These are phyloP conservation scores for Funneliformis caledonium DNA, from an alignment of 371 early-diverging fungal species.

Conservation along the genomic window DNA sequence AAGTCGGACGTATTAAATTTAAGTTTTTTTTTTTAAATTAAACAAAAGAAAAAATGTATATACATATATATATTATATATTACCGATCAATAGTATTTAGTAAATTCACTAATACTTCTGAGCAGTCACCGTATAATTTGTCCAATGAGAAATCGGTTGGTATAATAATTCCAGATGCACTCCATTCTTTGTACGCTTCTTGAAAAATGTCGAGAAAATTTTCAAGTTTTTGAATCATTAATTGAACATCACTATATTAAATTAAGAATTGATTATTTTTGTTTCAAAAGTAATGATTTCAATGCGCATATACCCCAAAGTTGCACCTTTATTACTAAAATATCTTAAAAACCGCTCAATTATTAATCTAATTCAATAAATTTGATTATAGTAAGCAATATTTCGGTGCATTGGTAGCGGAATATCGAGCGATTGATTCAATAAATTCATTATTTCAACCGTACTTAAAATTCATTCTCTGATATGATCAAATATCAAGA, in stretches of 20 bases:
- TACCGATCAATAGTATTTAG: slow-evolving; percentile 39
- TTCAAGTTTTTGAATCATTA: slow-evolving; percentile 44
- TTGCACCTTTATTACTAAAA: neutral
- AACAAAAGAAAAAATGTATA: neutral
- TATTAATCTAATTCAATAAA: slow-evolving; percentile 7
- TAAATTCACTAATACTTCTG: slow-evolving; percentile 45
- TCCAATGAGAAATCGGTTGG: slow-evolving; percentile 45
- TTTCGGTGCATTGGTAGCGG: neutral
- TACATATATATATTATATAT: neutral
- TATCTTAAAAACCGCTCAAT: slow-evolving; percentile 19
- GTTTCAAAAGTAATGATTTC: neutral
- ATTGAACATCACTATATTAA: slow-evolving; percentile 42
- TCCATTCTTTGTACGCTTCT: slow-evolving; percentile 48
- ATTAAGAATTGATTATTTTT: neutral
- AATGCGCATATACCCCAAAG: slow-evolving; percentile 6
- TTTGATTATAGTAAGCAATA: neutral
- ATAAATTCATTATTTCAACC: neutral
- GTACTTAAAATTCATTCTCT: neutral
- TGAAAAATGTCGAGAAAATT: slow-evolving; percentile 48
- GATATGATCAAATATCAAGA: neutral
- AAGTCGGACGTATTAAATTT: neutral
- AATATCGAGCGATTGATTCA: neutral
- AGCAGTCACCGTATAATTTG: slow-evolving; percentile 48
- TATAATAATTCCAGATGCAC: slow-evolving; percentile 41
- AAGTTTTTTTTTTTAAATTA: neutral